Base-by-base conservation (phyloP, 2,329 filamentous ascomycete species). In the Diaporthe destruens region DNA sequence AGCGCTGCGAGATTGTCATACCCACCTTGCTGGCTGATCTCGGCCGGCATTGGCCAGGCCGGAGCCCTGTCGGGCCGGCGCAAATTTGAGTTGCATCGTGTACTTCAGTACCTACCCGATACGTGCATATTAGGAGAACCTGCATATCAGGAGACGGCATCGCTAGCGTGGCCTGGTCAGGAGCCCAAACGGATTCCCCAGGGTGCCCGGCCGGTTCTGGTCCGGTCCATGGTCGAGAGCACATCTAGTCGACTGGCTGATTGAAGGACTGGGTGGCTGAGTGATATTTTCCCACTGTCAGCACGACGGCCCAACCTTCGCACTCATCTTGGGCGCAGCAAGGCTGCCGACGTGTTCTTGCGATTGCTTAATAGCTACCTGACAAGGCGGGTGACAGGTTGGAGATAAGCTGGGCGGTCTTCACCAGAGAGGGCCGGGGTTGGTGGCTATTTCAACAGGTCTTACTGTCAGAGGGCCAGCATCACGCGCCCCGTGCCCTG, bases 21-120 rank as follows among this genome's bases (percentile, higher is more conserved):
- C 61, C 61, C 61, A 66, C 61, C 32, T 29, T 29, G 29, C 29
- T 66, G 61, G 61, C 61, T 66, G 61, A 66, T 53, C 61, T 66
- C 61, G 61, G 61, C 61, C 61, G 32, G 61, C 32, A 66, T 66
- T 66, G 61, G 61, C 61, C 53, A 47, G 61, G 61, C n/a, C 61
- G 61, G 61, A 66, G 39, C 32, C 44, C 61, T 53, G 61, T 66
- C 61, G 61, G 61, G 47, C 61, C 61, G 61, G n/a, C 32, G 47
- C 39, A 29, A 12, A 20, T 2, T 18, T 25, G n/a, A 34, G 34
- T 8, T 57, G 25, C 0, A 29, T 7, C 7, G 1, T 12, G 20
- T 51, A 51, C 20, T 8, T 36, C 29, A 5, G 29, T 29, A 29
- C 29, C 29, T 29, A 8, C 14, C 4, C 6, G 6, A 3, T 23